phyloP scores from a whole-genome alignment of 2,329 filamentous ascomycete species.

The Penicillium capsulatum region DNA sequence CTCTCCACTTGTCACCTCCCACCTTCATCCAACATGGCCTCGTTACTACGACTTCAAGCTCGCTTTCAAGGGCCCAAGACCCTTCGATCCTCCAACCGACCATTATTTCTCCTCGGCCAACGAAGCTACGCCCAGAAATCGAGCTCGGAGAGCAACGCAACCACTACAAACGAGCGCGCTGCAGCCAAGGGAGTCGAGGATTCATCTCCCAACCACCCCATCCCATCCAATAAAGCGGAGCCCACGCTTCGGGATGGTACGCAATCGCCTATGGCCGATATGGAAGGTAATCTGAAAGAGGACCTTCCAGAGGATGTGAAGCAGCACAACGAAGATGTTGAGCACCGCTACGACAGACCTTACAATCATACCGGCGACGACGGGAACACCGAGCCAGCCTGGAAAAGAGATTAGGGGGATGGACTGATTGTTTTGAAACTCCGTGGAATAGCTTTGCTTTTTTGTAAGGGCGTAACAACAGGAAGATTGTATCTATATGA shows the following conservation, averaged over 20 bases:
- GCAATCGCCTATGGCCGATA: conserved; percentile 30
- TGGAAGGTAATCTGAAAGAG: conserved; percentile 21
- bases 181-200: neutral
- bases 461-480: too few relatives aligned
- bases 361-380: conserved; percentile 27
- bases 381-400: conserved; percentile 3
- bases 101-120: neutral
- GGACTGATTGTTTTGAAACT: neutral
- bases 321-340: conserved; percentile 33
- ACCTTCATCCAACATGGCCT: conserved; percentile 3
- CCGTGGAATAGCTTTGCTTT: too few relatives aligned
- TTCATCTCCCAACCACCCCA: conserved; percentile 11
- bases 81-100: neutral
- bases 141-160: neutral
- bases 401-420: conserved; percentile 3
- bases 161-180: neutral
- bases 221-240: conserved; percentile 33
- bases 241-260: conserved; percentile 32
- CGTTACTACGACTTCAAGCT: conserved; percentile 2
- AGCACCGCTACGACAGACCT: conserved; percentile 31
- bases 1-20: neutral
- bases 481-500: too few relatives aligned
- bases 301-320: conserved; percentile 36
- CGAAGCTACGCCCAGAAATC: conserved; percentile 9
- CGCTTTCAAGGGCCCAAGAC: neutral